Base-by-base conservation (phyloP, 192 early-diverging fungal genomes). In the Entomortierella chlamydospora region DNA sequence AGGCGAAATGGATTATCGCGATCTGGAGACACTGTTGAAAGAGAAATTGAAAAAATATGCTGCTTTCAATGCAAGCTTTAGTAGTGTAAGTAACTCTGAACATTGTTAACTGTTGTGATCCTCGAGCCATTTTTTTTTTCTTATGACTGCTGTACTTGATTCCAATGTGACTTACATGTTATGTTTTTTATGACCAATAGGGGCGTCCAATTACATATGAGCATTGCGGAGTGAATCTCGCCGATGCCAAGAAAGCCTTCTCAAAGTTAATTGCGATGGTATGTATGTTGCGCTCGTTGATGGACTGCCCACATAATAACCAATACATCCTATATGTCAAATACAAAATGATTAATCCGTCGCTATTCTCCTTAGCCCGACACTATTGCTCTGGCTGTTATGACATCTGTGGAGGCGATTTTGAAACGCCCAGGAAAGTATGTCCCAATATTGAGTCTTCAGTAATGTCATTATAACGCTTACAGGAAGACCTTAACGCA, bases 391-490 rank as follows among this genome's bases (percentile, higher is more conserved):
- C 86, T 90, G 22, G 84, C 87, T n/a, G 88, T 93, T 85, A 94
- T 94, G 93, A 85, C 76, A 33, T 90, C 90, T 28, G 87, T 85
- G n/a, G 93, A 94, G 68, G 84, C 73, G 65, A 63, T 93, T 13
- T 78, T 94, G 57, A 90, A 90, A 57, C 85, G 93, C 20, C 93
- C 93, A 61, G 78, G 82, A 22, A 70, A 79, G 83, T 80, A 83
- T 42, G 66, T 73, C 6, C 3, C n/a, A 22, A 4, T 50, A 50
- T 22, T 50, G 4, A 50, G 30, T 0, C 17, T 33, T 34, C 33
- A 8, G 28, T 50, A 4, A 5, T n/a, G n/a, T n/a, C n/a, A n/a
- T n/a, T n/a, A n/a, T n/a, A n/a, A n/a, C n/a, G n/a, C n/a, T n/a
- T n/a, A n/a, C n/a, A n/a, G n/a, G n/a, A n/a, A n/a, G n/a, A n/a